Evolutionary conservation across 23 red algal genomes (phyloP), one percentile per base, ranked within the genome.

Genomic region (Gracilariopsis chorda): DNA sequence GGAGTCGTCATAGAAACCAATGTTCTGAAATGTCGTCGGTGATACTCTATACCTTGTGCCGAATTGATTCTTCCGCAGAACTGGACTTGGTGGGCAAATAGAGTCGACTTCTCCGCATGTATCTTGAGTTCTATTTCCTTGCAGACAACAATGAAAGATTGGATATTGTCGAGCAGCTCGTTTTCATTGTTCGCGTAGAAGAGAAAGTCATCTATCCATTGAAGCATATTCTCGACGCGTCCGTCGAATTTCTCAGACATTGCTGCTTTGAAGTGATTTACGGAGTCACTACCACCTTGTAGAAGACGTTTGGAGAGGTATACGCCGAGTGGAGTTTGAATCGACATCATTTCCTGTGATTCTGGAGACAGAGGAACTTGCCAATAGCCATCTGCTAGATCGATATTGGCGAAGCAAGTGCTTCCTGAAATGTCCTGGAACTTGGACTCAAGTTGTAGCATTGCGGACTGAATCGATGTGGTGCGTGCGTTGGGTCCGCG

Each of bases 231-330:
- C 16, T 78, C 73, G 16, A 78, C 16, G 27, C 52, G 73, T 55
- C 73, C 73, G n/a, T n/a, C n/a, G 52, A 78, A 78, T 13, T 56
- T 14, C 0, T 35, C 33, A 56, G 51, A 0, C 73, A 53, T 78
- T 56, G 73, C 51, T 53, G 73, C 51, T 78, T 78, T 35, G 41
- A 78, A 78, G 30, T 78, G 30, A 17, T 35, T 17, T 35, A 78
- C 73, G 63, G 78, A 48, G 32, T 83, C 63, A 14, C 12, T 63
- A 11, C 48, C 78, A 64, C 78, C 78, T 19, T 83, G 78, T 65
- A 83, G 78, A n/a, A 83, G 51, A 17, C 0, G 52, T 65, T 83
- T 83, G 25, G 78, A 51, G 36, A 19, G 16, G 0, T 0, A 83
- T 12, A 83, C 78, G 0, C 78, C 14, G 32, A 83, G 63, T 16